phyloP scores from a whole-genome alignment of 495 filamentous ascomycete genomes.

The Penicillium ochrochloron region DNA sequence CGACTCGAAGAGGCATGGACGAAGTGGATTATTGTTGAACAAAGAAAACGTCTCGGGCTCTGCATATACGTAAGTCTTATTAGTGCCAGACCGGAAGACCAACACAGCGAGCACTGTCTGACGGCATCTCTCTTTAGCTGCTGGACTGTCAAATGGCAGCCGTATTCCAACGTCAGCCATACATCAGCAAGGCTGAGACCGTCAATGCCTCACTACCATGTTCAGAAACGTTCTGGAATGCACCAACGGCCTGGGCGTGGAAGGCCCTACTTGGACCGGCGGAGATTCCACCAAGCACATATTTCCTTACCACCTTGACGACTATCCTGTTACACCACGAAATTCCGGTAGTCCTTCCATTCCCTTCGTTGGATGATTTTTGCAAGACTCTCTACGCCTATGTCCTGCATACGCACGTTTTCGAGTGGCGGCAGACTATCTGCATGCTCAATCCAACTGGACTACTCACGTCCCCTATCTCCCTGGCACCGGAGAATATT shows the following conservation, averaged over 20 bases:
- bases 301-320: not conserved
- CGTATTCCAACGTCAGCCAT: not conserved
- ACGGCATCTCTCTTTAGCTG: not conserved
- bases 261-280: not conserved
- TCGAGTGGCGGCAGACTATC: not conserved
- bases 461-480: not conserved
- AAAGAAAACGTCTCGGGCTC: not conserved
- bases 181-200: not conserved
- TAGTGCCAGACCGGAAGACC: not conserved
- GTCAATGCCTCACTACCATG: not conserved
- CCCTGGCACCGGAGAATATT: not conserved
- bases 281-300: not conserved
- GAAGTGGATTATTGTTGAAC: not conserved
- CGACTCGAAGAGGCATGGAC: not conserved
- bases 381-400: not conserved
- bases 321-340: not conserved
- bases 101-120: not conserved
- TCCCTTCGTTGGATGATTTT: not conserved
- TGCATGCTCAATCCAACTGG: not conserved
- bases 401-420: not conserved
- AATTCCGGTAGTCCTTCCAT: not conserved
- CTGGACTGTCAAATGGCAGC: not conserved
- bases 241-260: not conserved
- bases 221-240: not conserved
- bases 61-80: not conserved